These are phyloP conservation scores for Nakazawaea anatomiae DNA, from an alignment of 805 yeast genomes.

Conservation along the genomic window DNA sequence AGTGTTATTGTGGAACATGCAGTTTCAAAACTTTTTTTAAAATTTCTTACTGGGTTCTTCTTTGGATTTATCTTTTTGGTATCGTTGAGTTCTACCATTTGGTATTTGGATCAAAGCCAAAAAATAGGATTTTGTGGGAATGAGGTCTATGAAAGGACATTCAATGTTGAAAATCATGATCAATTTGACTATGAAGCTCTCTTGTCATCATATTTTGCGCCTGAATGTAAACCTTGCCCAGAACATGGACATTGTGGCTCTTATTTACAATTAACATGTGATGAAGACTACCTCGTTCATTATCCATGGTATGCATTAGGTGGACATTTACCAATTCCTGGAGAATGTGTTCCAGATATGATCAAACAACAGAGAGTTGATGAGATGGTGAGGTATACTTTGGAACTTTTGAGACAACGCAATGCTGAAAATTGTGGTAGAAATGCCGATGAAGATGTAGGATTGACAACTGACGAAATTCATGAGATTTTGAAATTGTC, in stretches of 20 bases:
- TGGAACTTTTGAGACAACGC: slow-evolving; percentile 58
- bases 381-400: slow-evolving; percentile 59
- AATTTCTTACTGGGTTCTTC: slow-evolving; percentile 17
- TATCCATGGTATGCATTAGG: slow-evolving; percentile 50
- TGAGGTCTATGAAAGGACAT: slow-evolving; percentile 41
- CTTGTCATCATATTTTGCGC: slow-evolving; percentile 42
- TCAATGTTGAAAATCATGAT: slow-evolving; percentile 14
- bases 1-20: neutral
- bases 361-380: slow-evolving; percentile 61
- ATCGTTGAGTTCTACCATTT: slow-evolving; percentile 36
- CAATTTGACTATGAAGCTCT: slow-evolving; percentile 30
- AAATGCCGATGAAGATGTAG: slow-evolving; percentile 37
- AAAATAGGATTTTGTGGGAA: slow-evolving; percentile 73
- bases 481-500: slow-evolving; percentile 43
- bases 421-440: slow-evolving; percentile 67
- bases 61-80: slow-evolving; percentile 25
- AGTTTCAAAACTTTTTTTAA: neutral
- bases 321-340: slow-evolving; percentile 56
- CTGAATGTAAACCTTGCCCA: slow-evolving; percentile 76
- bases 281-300: slow-evolving; percentile 51
- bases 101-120: slow-evolving; percentile 62
- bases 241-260: slow-evolving; percentile 71
- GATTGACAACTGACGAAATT: slow-evolving; percentile 43
- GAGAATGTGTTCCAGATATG: slow-evolving; percentile 69
- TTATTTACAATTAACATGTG: slow-evolving; percentile 57